These are phyloP conservation scores for Sclerotinia sclerotiorum DNA, from an alignment of 2,329 filamentous ascomycete genomes.

Conservation along the genomic window DNA sequence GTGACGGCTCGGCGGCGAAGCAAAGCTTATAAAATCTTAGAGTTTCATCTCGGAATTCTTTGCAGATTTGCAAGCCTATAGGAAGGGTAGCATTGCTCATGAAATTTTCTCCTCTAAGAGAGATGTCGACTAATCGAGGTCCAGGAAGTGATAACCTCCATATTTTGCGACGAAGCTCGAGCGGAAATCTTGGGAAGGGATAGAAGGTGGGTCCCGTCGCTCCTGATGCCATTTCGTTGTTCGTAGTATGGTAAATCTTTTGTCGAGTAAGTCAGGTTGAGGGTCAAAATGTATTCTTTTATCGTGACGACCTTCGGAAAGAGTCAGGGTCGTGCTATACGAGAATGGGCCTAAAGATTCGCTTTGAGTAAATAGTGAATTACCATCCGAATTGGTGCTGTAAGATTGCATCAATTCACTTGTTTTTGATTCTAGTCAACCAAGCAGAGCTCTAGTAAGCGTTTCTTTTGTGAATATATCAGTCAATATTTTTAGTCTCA, in stretches of 20 bases:
- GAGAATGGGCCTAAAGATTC: neutral
- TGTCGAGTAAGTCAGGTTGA: neutral
- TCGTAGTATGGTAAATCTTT: neutral
- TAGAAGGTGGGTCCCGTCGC: neutral
- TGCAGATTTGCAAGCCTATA: neutral
- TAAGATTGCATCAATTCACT: neutral
- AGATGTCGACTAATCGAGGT: neutral
- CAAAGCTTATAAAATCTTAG: neutral
- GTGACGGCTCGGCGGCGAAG: neutral
- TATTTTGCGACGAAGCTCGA: conserved; percentile 1
- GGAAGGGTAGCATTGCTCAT: neutral
- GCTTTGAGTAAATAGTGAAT: neutral
- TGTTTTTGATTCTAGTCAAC: neutral
- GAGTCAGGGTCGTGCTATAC: neutral
- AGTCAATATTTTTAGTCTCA: neutral
- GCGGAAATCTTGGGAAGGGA: neutral
- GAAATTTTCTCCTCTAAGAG: neutral
- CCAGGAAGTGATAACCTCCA: neutral
- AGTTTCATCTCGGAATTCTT: conserved; percentile 8
- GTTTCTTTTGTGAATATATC: neutral
- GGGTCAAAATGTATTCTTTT: neutral
- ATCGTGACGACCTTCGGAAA: no score
- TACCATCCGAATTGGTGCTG: neutral
- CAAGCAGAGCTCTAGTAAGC: neutral
- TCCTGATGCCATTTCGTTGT: neutral